Conservation (phyloP, 257 asterid genomes). For the Fraxinus americana region DNA sequence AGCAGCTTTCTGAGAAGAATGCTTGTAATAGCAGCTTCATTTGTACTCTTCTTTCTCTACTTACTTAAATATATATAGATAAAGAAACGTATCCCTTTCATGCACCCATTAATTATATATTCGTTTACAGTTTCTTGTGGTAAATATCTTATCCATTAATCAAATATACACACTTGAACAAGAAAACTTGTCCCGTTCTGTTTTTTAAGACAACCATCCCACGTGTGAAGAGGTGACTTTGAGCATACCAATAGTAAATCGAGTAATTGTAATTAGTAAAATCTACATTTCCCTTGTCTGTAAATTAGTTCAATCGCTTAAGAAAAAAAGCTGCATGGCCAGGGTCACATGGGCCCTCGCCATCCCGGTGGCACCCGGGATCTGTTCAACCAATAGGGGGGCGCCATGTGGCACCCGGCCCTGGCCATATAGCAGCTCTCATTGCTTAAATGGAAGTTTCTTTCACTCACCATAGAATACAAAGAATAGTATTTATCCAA, state of each 20-base stretch:
- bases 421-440: too few species aligned
- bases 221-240: background rate
- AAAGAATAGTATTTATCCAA: too few species aligned
- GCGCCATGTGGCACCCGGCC: too few species aligned
- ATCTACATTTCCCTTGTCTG: background rate
- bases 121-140: conserved; percentile 5
- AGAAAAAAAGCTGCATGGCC: too few species aligned
- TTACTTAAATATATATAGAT: conserved; percentile 6
- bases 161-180: conserved; percentile 5
- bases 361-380: too few species aligned
- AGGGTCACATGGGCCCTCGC: too few species aligned
- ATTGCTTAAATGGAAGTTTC: too few species aligned
- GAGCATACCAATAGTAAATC: background rate
- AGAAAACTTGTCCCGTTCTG: background rate
- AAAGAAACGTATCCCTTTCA: conserved; percentile 29
- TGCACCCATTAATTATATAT: background rate
- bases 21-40: background rate
- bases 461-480: background rate
- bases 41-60: background rate
- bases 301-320: background rate
- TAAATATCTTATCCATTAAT: conserved; percentile 3
- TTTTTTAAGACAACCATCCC: background rate
- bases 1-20: background rate
- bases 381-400: too few species aligned
- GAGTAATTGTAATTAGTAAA: too few species aligned